Evolutionary conservation across 768 basidiomycete genomes (phyloP).

Genomic region (Cystofilobasidium ferigula): DNA sequence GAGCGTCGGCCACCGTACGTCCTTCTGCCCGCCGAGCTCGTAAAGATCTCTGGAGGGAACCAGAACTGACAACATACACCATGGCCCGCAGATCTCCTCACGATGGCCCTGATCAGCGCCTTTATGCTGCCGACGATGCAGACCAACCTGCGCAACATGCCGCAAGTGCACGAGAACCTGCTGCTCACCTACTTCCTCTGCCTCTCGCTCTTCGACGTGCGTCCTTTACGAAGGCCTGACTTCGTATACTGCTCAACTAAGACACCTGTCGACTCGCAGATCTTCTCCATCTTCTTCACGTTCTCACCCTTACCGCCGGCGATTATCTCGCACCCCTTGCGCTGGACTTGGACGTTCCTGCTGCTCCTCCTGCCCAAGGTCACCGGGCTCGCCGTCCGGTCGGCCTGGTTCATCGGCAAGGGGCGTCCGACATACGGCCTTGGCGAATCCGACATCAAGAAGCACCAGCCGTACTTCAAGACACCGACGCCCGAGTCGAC

Average conservation of each 20-base stretch:
- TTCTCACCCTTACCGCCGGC: conserved; percentile 33
- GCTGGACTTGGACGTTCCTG: conserved; percentile 31
- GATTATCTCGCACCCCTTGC: conserved; percentile 27
- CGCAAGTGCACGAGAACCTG: conserved; percentile 31
- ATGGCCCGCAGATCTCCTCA: conserved; percentile 33
- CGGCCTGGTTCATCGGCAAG: conserved; percentile 22
- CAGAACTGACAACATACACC: too few relatives aligned
- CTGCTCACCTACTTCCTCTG: conserved; percentile 34
- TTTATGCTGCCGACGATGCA: conserved; percentile 31
- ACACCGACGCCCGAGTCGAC: background rate
- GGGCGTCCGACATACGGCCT: conserved; percentile 19
- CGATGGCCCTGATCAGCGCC: conserved; percentile 34
- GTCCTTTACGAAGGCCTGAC: conserved; percentile 6
- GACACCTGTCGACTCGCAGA: conserved; percentile 27
- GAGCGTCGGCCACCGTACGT: conserved; percentile 34
- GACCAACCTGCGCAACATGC: conserved; percentile 24
- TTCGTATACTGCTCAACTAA: conserved; percentile 18
- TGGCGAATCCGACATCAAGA: background rate
- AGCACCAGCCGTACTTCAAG: conserved; percentile 6
- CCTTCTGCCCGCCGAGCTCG: background rate
- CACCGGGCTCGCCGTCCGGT: conserved; percentile 27
- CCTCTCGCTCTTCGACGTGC: conserved; percentile 34
- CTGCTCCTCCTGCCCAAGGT: conserved; percentile 10
- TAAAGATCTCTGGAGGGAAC: background rate
- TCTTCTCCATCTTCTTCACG: conserved; percentile 15